Conservation (phyloP, 768 basidiomycete genomes). For the Rhizopogon rudus region DNA sequence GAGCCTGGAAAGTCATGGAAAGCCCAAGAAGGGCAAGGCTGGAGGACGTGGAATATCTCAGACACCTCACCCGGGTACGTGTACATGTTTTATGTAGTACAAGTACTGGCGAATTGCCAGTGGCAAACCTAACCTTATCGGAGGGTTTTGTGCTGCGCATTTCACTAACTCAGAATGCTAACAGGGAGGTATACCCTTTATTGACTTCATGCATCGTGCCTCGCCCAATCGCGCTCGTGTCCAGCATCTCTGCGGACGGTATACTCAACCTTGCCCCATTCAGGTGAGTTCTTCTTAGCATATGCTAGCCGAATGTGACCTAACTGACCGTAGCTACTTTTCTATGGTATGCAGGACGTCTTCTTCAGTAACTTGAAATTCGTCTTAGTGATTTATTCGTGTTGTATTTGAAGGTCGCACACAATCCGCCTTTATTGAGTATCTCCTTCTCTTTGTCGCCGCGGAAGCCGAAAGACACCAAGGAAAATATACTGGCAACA, state of each 20-base stretch:
- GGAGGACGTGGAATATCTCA: slow-evolving; percentile 38
- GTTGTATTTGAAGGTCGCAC: slow-evolving; percentile 39
- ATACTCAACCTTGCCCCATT: slow-evolving; percentile 61
- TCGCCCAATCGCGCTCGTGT: slow-evolving; percentile 66
- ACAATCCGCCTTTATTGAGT: slow-evolving; percentile 63
- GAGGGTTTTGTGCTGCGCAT: slow-evolving; percentile 2
- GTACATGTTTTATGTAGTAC: slow-evolving; percentile 3
- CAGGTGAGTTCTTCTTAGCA: slow-evolving; percentile 38
- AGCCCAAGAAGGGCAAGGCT: slow-evolving; percentile 28
- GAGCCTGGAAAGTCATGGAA: slow-evolving; percentile 23
- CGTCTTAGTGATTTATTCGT: neutral
- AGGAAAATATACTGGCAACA: slow-evolving; percentile 57
- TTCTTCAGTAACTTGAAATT: neutral
- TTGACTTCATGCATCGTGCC: slow-evolving; percentile 58
- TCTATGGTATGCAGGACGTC: slow-evolving; percentile 40
- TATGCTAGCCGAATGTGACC: neutral
- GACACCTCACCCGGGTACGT: slow-evolving; percentile 26
- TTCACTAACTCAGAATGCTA: slow-evolving; percentile 17
- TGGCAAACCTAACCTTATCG: slow-evolving; percentile 14
- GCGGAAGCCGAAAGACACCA: slow-evolving; percentile 52
- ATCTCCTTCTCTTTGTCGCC: slow-evolving; percentile 49
- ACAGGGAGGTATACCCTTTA: slow-evolving; percentile 39
- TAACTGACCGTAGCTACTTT: slow-evolving; percentile 42
- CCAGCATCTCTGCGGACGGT: slow-evolving; percentile 47
- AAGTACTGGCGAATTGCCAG: neutral